Percentiles rank a stretch among this genome's conserved stretches.
Conservation (phyloP, 805 yeast genomes). For the Jamesozyma piceae region DNA sequence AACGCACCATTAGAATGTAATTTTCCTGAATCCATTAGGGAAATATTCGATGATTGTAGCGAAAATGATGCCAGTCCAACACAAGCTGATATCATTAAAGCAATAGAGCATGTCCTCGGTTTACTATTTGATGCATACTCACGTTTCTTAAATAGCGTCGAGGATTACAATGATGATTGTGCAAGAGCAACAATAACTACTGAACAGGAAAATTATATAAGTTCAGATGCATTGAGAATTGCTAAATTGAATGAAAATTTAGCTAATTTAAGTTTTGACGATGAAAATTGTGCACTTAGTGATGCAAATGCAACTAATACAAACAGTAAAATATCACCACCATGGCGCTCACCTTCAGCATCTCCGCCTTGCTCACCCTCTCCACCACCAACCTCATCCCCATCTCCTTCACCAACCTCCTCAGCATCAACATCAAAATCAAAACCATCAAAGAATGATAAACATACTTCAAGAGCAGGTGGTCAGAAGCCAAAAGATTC, state of each 20-base stretch:
- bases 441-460: too few species aligned
- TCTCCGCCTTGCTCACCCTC: background rate
- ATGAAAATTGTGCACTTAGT: background rate
- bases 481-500: background rate
- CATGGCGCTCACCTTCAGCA: background rate
- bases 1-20: slow-evolving; percentile 27
- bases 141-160: slow-evolving; percentile 7
- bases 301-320: background rate
- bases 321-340: background rate
- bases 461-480: background rate
- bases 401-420: background rate
- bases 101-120: slow-evolving; percentile 20
- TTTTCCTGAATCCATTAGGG: slow-evolving; percentile 20
- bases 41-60: slow-evolving; percentile 16
- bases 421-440: background rate
- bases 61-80: slow-evolving; percentile 10
- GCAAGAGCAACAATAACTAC: background rate
- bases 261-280: background rate
- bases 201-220: background rate
- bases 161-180: background rate
- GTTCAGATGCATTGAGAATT: background rate
- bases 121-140: slow-evolving; percentile 24
- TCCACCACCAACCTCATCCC: background rate
- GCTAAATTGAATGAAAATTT: background rate
- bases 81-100: slow-evolving; percentile 13